phyloP scores from a whole-genome alignment of 140 eudicot genomes.

The Senecio squalidus region DNA sequence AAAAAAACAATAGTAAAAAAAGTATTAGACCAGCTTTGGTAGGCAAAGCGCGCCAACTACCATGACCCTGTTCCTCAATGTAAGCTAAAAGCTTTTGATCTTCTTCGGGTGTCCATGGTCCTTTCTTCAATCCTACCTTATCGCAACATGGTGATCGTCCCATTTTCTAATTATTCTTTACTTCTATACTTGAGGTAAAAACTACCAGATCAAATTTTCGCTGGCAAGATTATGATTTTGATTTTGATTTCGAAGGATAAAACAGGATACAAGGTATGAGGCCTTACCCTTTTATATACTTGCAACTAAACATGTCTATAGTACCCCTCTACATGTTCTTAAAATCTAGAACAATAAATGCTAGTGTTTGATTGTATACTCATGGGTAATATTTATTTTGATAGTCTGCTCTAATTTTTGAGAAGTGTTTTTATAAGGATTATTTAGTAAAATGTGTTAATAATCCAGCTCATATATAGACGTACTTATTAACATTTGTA shows the following conservation, averaged over 20 bases:
- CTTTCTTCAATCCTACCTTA: slow-evolving; percentile 77
- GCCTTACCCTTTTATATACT: slow-evolving; percentile 14
- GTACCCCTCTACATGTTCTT: slow-evolving; percentile 11
- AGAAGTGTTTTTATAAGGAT: too few species aligned
- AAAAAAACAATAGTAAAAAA: background rate
- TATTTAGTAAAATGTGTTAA: too few species aligned
- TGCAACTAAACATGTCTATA: slow-evolving; percentile 9
- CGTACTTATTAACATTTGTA: too few species aligned
- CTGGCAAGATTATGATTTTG: background rate
- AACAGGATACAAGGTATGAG: slow-evolving; percentile 9
- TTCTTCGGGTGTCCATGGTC: slow-evolving; percentile 92
- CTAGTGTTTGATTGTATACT: background rate
- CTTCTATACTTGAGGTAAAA: background rate
- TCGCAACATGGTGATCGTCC: slow-evolving; percentile 78
- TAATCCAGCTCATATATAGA: too few species aligned
- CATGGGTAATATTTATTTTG: background rate
- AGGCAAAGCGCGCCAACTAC: slow-evolving; percentile 85
- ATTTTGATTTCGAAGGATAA: slow-evolving; percentile 6
- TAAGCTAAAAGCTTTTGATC: slow-evolving; percentile 72
- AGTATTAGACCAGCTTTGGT: slow-evolving; percentile 57
- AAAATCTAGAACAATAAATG: slow-evolving; percentile 14
- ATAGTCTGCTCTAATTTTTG: too few species aligned
- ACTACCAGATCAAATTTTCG: background rate
- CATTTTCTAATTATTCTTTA: slow-evolving; percentile 22
- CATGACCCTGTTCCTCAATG: slow-evolving; percentile 80